Percentiles rank a stretch among this genome's conserved stretches.
These are phyloP conservation scores for Keithomyces neogunnii DNA, from an alignment of 2,329 filamentous ascomycete genomes.

Conservation along the genomic window DNA sequence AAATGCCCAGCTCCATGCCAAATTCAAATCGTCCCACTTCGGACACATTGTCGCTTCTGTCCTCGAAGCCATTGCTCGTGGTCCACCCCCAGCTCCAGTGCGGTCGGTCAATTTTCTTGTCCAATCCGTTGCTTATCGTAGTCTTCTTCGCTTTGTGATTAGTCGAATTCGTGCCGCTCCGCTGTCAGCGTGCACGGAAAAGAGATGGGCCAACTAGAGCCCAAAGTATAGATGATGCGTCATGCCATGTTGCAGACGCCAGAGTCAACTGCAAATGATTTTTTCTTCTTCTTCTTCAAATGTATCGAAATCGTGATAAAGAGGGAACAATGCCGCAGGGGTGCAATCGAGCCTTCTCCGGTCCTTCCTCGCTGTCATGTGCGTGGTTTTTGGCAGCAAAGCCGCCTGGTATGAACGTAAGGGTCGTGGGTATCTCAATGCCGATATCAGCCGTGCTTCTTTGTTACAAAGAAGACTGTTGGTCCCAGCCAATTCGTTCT, in stretches of 20 bases:
- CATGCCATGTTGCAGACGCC: background rate
- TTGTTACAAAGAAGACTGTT: background rate
- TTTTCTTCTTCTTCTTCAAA: background rate
- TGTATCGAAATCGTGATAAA: background rate
- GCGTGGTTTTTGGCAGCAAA: background rate
- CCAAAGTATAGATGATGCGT: background rate
- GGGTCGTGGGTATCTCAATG: constrained; percentile 4
- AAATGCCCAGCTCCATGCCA: background rate
- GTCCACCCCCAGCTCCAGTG: background rate
- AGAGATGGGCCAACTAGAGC: background rate
- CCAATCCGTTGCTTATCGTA: background rate
- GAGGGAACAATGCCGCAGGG: background rate
- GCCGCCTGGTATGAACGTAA: background rate
- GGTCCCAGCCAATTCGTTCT: background rate
- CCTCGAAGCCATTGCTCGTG: background rate
- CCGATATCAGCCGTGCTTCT: constrained; percentile 1
- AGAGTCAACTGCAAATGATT: background rate
- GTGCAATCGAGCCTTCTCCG: background rate
- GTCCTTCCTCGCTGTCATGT: background rate
- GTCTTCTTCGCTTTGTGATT: background rate
- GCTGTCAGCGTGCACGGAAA: background rate
- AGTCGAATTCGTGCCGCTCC: background rate
- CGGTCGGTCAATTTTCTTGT: background rate
- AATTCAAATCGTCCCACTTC: background rate
- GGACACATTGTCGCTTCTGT: background rate